These are phyloP conservation scores for Tolypocladium sp. DNA, from an alignment of 2,329 filamentous ascomycete genomes.

Conservation along the genomic window DNA sequence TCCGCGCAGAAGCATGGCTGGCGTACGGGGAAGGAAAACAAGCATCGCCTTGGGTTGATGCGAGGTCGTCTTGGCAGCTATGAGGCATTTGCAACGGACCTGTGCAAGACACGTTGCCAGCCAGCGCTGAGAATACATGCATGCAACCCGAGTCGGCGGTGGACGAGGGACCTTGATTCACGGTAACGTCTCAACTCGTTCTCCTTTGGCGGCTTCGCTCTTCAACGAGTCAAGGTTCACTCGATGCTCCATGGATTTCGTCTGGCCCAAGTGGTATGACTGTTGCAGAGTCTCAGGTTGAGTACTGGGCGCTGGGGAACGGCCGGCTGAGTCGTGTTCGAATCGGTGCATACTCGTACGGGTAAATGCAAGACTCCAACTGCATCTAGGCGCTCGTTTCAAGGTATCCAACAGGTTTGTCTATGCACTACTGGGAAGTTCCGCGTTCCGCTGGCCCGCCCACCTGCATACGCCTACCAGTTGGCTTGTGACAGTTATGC, in stretches of 20 bases:
- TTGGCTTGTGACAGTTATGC: not conserved
- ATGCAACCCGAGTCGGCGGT: not conserved
- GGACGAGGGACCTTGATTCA: not conserved
- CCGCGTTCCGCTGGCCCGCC: not conserved
- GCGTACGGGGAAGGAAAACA: not conserved
- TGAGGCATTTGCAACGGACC: not conserved
- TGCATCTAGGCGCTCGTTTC: not conserved
- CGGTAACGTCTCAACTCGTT: not conserved
- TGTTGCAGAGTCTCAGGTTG: not conserved
- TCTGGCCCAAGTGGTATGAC: not conserved
- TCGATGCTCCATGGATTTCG: not conserved
- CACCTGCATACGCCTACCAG: no score
- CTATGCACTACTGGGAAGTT: not conserved
- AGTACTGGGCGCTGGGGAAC: not conserved
- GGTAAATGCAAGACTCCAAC: not conserved
- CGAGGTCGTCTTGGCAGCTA: not conserved
- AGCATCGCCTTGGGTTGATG: not conserved
- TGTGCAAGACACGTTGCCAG: not conserved
- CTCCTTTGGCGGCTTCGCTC: no score
- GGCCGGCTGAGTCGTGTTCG: not conserved
- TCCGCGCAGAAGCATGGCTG: not conserved
- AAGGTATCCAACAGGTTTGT: not conserved
- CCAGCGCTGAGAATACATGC: not conserved
- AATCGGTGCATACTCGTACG: not conserved
- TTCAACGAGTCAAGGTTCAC: not conserved